phyloP scores from a whole-genome alignment of 345 rosid genomes.

The Conringia planisiliqua region DNA sequence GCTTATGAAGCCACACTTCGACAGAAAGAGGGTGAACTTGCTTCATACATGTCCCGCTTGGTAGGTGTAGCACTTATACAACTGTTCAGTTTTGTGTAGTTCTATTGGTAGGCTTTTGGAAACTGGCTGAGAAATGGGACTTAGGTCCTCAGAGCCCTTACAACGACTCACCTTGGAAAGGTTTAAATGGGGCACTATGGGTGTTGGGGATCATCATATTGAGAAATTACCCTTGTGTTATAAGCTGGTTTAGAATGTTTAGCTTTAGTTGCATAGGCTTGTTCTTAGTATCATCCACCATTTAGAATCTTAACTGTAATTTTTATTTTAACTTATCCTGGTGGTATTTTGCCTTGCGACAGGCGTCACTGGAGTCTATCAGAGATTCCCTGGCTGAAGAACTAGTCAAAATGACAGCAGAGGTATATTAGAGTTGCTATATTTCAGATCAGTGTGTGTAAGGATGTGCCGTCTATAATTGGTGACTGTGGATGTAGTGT shows the following conservation, averaged over 20 bases:
- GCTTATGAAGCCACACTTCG: slow-evolving; percentile 92
- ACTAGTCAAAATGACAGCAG: slow-evolving; percentile 89
- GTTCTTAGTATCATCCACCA: neutral
- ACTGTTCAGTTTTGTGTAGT: neutral
- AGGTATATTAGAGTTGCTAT: slow-evolving; percentile 42
- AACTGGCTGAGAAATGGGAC: slow-evolving; percentile 5
- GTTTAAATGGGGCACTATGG: slow-evolving; percentile 10
- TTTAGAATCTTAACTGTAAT: slow-evolving; percentile 2
- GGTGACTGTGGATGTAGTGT: slow-evolving; percentile 52
- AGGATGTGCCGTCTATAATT: slow-evolving; percentile 12
- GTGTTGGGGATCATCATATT: slow-evolving; percentile 12
- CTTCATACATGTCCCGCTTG: slow-evolving; percentile 96
- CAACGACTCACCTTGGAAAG: slow-evolving; percentile 9
- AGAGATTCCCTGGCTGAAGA: slow-evolving; percentile 99
- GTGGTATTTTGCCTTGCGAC: neutral
- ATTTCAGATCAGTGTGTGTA: neutral
- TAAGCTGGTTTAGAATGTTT: slow-evolving; percentile 12
- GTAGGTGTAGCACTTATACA: slow-evolving; percentile 38
- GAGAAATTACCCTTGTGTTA: neutral
- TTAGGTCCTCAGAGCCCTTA: neutral
- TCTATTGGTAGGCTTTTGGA: slow-evolving; percentile 17
- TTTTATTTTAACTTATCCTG: neutral
- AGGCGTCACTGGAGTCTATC: slow-evolving; percentile 94
- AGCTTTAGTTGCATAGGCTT: neutral
- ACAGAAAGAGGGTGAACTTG: slow-evolving; percentile 99